Evolutionary conservation across 176 grass and related monocot genomes (phyloP), one percentile per base, ranked within the genome.

Genomic region (Rhynchospora pubera): DNA sequence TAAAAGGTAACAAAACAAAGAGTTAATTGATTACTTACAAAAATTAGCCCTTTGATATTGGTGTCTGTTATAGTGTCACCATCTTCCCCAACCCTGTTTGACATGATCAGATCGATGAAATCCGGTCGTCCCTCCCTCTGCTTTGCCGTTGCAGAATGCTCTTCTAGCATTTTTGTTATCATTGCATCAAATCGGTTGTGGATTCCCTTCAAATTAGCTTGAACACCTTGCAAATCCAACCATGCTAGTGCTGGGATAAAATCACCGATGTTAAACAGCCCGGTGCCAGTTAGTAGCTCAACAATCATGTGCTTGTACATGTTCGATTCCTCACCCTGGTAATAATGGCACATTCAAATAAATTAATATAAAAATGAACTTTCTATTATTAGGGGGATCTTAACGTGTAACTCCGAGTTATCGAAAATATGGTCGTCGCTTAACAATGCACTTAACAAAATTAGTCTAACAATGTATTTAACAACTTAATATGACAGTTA

Each of bases 41-140:
- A 97, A 85, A 97, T 93, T 70, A 97, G 91, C 6, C 86, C 93
- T 80, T 97, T 97, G 89, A 97, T 87, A 85, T 97, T 97, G 83
- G 90, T 86, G 83, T 93, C 89, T 39, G 87, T 84, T 78, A 97
- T 88, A 61, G 89, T 89, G 82, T 91, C 77, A 6, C 93, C 91
- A 15, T 86, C 85, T 53, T 88, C 91, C 47, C 81, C 86, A 0
- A 79, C 71, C 39, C 88, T 48, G 76, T 86, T 78, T 24, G 89
- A 83, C 45, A 84, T 84, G 46, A 97, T 85, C 80, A 76, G 67
- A 80, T 97, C 93, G 57, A 97, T 86, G 81, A 97, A 97, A 84
- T 97, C 93, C 5, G 58, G 83, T 1, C 83, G 85, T 11, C 91
- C 91, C 16, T 86, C 15, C 56, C 91, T 86, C n/a, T 97, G 79